Conservation (phyloP, 345 rosid genomes). For the Acer yangbiense region DNA sequence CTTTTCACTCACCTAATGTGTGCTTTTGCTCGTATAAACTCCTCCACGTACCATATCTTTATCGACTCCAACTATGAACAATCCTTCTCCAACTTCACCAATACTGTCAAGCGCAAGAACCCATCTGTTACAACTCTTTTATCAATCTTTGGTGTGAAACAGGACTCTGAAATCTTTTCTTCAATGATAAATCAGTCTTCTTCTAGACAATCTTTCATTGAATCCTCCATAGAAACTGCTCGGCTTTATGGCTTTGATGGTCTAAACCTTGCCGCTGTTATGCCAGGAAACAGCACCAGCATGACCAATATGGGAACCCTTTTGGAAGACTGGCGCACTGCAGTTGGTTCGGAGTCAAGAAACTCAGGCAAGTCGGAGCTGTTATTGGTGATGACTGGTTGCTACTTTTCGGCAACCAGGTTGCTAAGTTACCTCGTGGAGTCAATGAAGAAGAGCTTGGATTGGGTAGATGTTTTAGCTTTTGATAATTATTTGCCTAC, state of each 20-base stretch:
- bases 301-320: slow-evolving; percentile 27
- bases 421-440: slow-evolving; percentile 25
- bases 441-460: slow-evolving; percentile 21
- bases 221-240: slow-evolving; percentile 27
- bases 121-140: slow-evolving; percentile 22
- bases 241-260: slow-evolving; percentile 32
- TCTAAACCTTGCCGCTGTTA: slow-evolving; percentile 26
- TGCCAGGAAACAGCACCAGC: slow-evolving; percentile 18
- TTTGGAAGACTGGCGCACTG: slow-evolving; percentile 38
- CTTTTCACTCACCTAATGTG: too few species aligned
- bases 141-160: slow-evolving; percentile 13
- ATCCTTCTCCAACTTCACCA: slow-evolving; percentile 25
- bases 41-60: not conserved
- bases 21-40: too few species aligned
- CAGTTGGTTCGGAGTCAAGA: slow-evolving; percentile 21
- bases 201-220: slow-evolving; percentile 14
- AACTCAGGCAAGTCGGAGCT: slow-evolving; percentile 22
- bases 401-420: not conserved
- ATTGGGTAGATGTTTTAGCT: slow-evolving; percentile 22
- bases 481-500: slow-evolving; percentile 33
- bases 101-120: slow-evolving; percentile 19
- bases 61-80: slow-evolving; percentile 15
- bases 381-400: slow-evolving; percentile 20
- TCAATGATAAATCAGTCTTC: slow-evolving; percentile 17
- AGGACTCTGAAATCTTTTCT: not conserved